These are phyloP conservation scores for Perkinsus olseni DNA, from an alignment of 169 alveolate species.

Conservation along the genomic window DNA sequence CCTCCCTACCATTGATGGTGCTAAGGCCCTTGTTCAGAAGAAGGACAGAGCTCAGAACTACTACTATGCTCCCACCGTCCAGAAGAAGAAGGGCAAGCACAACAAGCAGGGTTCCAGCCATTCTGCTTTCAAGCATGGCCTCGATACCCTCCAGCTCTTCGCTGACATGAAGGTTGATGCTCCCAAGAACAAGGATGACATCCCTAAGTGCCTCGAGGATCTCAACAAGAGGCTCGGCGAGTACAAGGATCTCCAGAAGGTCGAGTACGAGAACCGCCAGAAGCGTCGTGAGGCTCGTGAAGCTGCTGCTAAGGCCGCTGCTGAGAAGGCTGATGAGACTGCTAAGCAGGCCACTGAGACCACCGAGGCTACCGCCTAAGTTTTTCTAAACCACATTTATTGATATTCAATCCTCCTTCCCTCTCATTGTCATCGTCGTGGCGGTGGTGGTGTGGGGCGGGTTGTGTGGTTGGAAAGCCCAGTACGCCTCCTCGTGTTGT, in stretches of 20 bases:
- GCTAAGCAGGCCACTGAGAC: not conserved
- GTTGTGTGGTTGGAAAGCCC: not conserved
- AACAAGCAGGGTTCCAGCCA: not conserved
- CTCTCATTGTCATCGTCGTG: not conserved
- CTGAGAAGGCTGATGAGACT: not conserved
- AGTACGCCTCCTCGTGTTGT: not conserved
- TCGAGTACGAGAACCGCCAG: not conserved
- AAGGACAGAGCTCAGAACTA: not conserved
- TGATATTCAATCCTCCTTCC: not conserved
- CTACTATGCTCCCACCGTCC: not conserved
- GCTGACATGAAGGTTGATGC: not conserved
- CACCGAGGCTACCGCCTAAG: not conserved
- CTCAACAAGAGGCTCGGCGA: constrained; percentile 1
- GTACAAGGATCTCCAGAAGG: constrained; percentile 1
- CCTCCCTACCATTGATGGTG: not conserved
- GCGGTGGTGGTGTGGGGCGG: not conserved
- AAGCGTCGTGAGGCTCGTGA: not conserved
- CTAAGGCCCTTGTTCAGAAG: not conserved
- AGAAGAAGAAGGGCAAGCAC: constrained; percentile 3
- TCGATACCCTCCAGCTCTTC: not conserved
- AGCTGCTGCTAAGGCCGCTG: not conserved
- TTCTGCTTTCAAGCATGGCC: not conserved
- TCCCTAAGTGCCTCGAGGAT: not conserved
- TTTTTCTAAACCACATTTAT: not conserved
- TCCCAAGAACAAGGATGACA: not conserved